Evolutionary conservation across 768 basidiomycete species (phyloP), one percentile per base, ranked within the genome.

Genomic region (Scleroderma bovista): DNA sequence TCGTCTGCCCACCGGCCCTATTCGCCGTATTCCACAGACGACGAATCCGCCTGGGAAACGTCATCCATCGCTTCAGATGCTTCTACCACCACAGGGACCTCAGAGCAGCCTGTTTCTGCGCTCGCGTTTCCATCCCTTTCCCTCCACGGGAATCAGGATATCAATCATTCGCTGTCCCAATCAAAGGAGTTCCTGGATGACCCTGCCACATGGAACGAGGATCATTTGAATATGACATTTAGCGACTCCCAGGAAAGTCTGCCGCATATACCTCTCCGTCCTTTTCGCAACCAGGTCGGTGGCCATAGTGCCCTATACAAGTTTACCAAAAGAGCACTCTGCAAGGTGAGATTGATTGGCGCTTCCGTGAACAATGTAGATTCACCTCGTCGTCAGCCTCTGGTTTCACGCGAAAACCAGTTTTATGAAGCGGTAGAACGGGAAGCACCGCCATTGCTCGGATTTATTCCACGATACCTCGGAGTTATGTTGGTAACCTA

Each of bases 401-500:
- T 99, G 8, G 93, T 96, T 26, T 93, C 91, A 3, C 83, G 94
- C 50, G 96, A 99, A 70, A 99, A 99, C 63, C 75, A 96, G 42
- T 97, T 99, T 63, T 99, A 99, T 64, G 96, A 99, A 65, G 82
- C 93, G 2, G 93, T 98, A 29, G 96, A 99, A 65, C 80, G 85
- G 23, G 90, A 93, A 60, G 90, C 91, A 0, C 95, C 96, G 0
- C 93, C 91, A 4, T 76, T 99, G 9, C 77, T 98, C 4, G 86
- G 80, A 13, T 99, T 92, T 61, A 96, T 97, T 52, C 96, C 96
- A n/a, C 86, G 94, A 39, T 99, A 99, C 68, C 76, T 99, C 15
- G 96, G 96, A 20, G 96, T 99, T 48, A 96, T 99, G 93, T 79
- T 98, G 37, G 95, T 99, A 59, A 95, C 87, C 46, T 98, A 98